A percentile compares a stretch with the other conserved stretches of the same genome.
Conservation (phyloP, 257 asterid genomes). For the Ophiorrhiza pumila region DNA sequence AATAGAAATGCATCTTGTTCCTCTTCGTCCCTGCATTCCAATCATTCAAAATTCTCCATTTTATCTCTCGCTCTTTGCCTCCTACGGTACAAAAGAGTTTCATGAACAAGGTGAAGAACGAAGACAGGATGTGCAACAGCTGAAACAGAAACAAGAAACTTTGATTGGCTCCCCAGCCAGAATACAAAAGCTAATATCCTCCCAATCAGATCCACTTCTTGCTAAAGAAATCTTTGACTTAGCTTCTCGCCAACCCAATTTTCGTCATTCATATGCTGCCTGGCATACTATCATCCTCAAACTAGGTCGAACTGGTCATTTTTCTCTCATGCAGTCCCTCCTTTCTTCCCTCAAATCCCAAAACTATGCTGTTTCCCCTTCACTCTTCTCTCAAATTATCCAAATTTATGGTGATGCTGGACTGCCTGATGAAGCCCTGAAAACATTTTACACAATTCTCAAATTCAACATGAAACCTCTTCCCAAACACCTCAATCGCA, state of each 20-base stretch:
- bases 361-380: conserved; percentile 48
- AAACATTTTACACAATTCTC: conserved; percentile 71
- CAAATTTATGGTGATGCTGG: conserved; percentile 72
- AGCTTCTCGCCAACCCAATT: conserved; percentile 68
- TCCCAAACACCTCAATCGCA: conserved; percentile 64
- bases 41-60: neutral
- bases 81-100: conserved; percentile 10
- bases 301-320: conserved; percentile 66
- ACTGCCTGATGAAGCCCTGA: conserved; percentile 65
- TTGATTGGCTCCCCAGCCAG: conserved; percentile 47
- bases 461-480: conserved; percentile 71
- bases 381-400: conserved; percentile 74
- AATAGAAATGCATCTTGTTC: conserved; percentile 11
- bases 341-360: conserved; percentile 56
- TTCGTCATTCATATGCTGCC: conserved; percentile 59
- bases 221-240: conserved; percentile 86
- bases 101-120: conserved; percentile 8
- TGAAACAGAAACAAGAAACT: conserved; percentile 25
- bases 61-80: conserved; percentile 4
- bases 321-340: conserved; percentile 59
- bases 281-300: conserved; percentile 70
- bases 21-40: neutral
- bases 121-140: conserved; percentile 21
- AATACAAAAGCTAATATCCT: conserved; percentile 17
- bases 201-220: conserved; percentile 70